phyloP scores from a whole-genome alignment of 2,329 filamentous ascomycete genomes.

The Talaromyces sp. region DNA sequence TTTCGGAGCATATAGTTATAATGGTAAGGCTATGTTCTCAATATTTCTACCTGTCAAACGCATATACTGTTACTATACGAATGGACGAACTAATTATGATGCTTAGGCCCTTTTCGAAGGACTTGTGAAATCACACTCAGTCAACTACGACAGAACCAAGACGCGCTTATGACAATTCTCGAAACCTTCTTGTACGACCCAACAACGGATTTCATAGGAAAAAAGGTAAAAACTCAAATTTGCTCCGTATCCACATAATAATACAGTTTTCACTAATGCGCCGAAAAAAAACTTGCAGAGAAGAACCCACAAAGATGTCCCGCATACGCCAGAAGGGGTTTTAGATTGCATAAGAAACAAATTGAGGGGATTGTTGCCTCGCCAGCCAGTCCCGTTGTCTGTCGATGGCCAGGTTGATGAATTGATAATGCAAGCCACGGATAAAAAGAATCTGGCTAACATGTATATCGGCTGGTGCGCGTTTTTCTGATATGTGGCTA shows the following conservation, averaged over 20 bases:
- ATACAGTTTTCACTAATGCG: constrained; percentile 1
- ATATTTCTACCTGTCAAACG: background rate
- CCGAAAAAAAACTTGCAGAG: constrained; percentile 39
- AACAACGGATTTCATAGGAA: constrained; percentile 85
- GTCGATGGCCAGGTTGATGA: constrained; percentile 98
- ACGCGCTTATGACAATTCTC: constrained; percentile 93
- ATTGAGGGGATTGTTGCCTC: constrained; percentile 74
- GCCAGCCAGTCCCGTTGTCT: constrained; percentile 86
- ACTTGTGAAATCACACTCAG: constrained; percentile 84
- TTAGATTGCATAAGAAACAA: constrained; percentile 86
- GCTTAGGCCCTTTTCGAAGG: constrained; percentile 70
- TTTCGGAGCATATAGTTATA: constrained; percentile 91
- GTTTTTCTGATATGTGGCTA: constrained; percentile 49
- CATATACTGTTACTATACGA: background rate
- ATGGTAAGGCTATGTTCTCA: constrained; percentile 45
- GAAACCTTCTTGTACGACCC: constrained; percentile 98
- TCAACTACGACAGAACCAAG: constrained; percentile 83
- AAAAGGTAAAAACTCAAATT: constrained; percentile 45
- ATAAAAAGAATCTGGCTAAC: constrained; percentile 70
- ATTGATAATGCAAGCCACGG: constrained; percentile 79
- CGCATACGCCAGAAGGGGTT: constrained; percentile 71
- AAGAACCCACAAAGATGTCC: constrained; percentile 46
- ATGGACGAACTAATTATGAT: background rate
- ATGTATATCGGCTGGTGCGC: constrained; percentile 98
- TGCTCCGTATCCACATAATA: background rate